phyloP scores from a whole-genome alignment of 768 basidiomycete genomes.

The Tricholoma saponaceum region DNA sequence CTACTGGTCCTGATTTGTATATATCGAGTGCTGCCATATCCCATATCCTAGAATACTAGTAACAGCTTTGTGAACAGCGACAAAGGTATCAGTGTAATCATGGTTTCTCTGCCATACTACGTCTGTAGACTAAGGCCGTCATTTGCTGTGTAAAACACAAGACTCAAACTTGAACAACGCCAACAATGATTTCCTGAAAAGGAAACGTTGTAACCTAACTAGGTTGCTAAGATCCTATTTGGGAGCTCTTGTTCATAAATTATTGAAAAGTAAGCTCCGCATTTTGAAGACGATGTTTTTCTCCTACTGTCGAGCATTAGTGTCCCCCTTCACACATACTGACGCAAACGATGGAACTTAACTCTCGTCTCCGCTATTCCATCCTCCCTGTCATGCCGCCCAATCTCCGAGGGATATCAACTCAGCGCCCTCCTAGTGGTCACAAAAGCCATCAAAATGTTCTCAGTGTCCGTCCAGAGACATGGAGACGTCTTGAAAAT shows the following conservation, averaged over 20 bases:
- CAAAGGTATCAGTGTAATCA: no score
- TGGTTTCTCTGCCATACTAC: no score
- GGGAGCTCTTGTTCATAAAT: neutral
- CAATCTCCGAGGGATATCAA: conserved; percentile 21
- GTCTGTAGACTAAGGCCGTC: no score
- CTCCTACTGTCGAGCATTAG: neutral
- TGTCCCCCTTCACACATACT: neutral
- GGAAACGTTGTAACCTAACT: neutral
- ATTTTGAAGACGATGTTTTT: neutral
- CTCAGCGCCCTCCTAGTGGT: conserved; percentile 30
- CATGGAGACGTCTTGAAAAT: conserved; percentile 47
- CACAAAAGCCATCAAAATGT: conserved; percentile 46
- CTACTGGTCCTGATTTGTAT: no score
- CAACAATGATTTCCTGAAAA: neutral
- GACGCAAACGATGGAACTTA: conserved; percentile 34
- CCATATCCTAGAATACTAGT: neutral
- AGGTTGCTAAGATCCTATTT: neutral
- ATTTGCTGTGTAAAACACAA: no score
- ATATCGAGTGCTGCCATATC: neutral
- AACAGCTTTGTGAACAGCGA: no score
- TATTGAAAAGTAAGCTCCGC: neutral
- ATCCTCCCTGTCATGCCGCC: conserved; percentile 38
- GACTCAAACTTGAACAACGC: no score
- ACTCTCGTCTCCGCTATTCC: conserved; percentile 42
- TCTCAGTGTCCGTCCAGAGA: conserved; percentile 40